Evolutionary conservation across 495 filamentous ascomycete species (phyloP), one percentile per base, ranked within the genome.

Genomic region (Penicillium pulvis): DNA sequence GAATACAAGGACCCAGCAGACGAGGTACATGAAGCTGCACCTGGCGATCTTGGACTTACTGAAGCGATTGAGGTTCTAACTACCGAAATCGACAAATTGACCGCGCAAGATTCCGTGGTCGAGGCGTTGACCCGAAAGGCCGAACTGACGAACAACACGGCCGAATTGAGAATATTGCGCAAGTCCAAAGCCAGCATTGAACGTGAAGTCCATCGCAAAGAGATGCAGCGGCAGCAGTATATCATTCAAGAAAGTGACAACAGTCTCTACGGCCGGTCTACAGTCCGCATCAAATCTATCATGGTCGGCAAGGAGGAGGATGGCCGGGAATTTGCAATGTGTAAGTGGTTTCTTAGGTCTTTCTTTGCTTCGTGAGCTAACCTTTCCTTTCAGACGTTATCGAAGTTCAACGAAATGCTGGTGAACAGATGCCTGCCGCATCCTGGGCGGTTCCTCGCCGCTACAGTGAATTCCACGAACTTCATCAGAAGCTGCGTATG

Each of bases 171-270:
- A 55, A 98, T 99, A 42, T 71, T 99, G 33, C 85, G 90, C 36
- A 99, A 99, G 70, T 97, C 93, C 4, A 96, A 93, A 68, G 86
- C 90, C 16, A 97, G 93, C 69, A 79, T 99, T 57, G 87, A 96
- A 65, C 82, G 93, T 43, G 95, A 99, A 69, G 91, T 97, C 39
- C 83, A 90, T 41, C 85, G 94, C 30, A 98, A 98, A 70, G 94
- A 97, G 74, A 81, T 99, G 66, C 95, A 99, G 73, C 82, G 92
- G 42, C 93, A 97, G 73, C 95, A 98, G 70, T 99, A 98, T 64
- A 91, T 95, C 60, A 87, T 97, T 41, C 95, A 99, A 70, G 93
- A 98, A 71, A 96, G 92, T 68, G 95, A 98, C 66, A 99, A 98
- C 72, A 97, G 92, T 71, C 78, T 99, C 42, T 97, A 94, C 71